Conservation (phyloP, 768 basidiomycete species). For the Dictyophora rubrovolvata region DNA sequence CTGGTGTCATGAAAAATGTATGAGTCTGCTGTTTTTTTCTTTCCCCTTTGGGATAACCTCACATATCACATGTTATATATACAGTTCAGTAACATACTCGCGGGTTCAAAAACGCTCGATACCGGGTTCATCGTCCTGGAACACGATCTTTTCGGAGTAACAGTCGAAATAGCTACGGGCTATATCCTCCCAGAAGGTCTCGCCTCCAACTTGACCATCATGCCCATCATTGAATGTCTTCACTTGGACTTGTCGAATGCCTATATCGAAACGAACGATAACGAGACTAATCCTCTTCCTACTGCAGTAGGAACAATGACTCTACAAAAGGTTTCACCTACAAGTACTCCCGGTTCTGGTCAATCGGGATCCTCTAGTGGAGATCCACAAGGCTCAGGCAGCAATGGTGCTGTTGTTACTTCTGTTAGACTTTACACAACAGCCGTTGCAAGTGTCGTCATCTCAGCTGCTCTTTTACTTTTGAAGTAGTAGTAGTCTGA, state of each 20-base stretch:
- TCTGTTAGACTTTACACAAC: not conserved
- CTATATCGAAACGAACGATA: constrained; percentile 78
- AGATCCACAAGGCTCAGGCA: not conserved
- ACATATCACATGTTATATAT: constrained; percentile 11
- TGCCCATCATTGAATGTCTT: constrained; percentile 63
- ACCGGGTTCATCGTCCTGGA: constrained; percentile 87
- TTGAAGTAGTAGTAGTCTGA: not conserved
- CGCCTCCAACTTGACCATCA: constrained; percentile 57
- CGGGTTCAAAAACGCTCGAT: constrained; percentile 43
- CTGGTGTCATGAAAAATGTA: constrained; percentile 48
- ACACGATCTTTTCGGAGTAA: constrained; percentile 77
- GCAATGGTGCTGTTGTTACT: not conserved
- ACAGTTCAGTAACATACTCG: constrained; percentile 60
- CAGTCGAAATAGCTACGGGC: constrained; percentile 76
- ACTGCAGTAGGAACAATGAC: constrained; percentile 8
- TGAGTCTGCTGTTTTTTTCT: not conserved
- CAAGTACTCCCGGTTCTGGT: not conserved
- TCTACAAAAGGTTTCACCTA: not conserved
- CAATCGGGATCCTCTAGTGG: not conserved
- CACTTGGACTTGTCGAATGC: constrained; percentile 48
- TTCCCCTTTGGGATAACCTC: constrained; percentile 6
- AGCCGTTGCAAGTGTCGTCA: not conserved
- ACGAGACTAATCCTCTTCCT: constrained; percentile 47
- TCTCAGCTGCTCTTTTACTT: not conserved
- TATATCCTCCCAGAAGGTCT: constrained; percentile 79